Evolutionary conservation across 2,329 filamentous ascomycete species (phyloP).

Genomic region (Proliferodiscus dingleyae): DNA sequence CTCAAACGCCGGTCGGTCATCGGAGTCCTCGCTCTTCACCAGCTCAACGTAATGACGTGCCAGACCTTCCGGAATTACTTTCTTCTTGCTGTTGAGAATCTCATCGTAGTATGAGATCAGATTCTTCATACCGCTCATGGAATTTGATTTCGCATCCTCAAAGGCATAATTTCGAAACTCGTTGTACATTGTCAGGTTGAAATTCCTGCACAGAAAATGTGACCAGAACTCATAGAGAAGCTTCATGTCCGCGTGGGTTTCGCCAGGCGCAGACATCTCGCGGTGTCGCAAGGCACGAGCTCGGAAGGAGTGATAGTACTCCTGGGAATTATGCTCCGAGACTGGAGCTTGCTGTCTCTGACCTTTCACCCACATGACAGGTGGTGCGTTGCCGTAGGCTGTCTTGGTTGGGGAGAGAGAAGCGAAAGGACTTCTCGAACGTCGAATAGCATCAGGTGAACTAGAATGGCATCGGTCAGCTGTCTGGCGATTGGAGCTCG

Average conservation of each 20-base stretch:
- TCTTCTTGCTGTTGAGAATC: conserved; percentile 44
- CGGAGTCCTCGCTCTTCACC: conserved; percentile 42
- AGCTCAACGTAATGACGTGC: conserved; percentile 51
- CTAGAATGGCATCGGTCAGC: conserved; percentile 16
- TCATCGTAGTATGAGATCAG: conserved; percentile 63
- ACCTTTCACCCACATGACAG: conserved; percentile 36
- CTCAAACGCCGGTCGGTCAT: conserved; percentile 42
- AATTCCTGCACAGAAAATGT: conserved; percentile 66
- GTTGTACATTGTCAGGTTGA: conserved; percentile 70
- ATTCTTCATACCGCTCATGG: conserved; percentile 53
- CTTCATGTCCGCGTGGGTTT: conserved; percentile 53
- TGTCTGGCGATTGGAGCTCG: background rate
- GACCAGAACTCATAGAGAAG: conserved; percentile 72
- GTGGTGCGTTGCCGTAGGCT: conserved; percentile 23
- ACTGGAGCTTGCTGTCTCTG: conserved; percentile 30
- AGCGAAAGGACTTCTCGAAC: conserved; percentile 24
- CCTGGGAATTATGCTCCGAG: conserved; percentile 31
- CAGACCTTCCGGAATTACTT: conserved; percentile 47
- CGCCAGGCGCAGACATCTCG: conserved; percentile 30
- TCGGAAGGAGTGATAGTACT: conserved; percentile 35
- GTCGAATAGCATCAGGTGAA: conserved; percentile 23
- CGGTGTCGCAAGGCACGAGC: conserved; percentile 37
- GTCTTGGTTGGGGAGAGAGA: conserved; percentile 22
- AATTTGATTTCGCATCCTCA: conserved; percentile 54
- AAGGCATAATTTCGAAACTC: conserved; percentile 66